Evolutionary conservation across 495 filamentous ascomycete genomes (phyloP), one percentile per base, ranked within the genome.

Genomic region (Hyphodiscus hymeniophilus): DNA sequence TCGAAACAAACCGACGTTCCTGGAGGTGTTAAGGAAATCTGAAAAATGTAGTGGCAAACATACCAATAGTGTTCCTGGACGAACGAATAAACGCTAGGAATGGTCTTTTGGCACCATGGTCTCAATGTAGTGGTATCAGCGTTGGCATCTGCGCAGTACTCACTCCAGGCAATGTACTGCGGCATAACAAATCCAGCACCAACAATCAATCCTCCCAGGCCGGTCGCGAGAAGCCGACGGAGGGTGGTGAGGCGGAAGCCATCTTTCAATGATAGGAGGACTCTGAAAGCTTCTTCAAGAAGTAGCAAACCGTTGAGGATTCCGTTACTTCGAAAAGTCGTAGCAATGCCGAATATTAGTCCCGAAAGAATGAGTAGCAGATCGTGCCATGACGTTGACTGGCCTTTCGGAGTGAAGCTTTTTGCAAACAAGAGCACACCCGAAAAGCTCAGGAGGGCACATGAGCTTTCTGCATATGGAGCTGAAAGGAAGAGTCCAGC

Each of bases 51-150:
- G 15, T 45, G 7, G 18, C 45, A 45, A 57, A 21, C 77, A 54
- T 76, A 94, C 92, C 94, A 98, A 62, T 98, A 95, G 44, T 85
- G 70, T 33, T 66, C 69, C 58, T 98, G 94, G 11, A 96, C 94
- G 70, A 82, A 98, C 17, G 78, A 68, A 64, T 94, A 98, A 33
- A 97, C 87, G 63, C 88, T 95, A 13, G 94, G 92, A 16, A 88
- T 20, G 6, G 62, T 50, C 16, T 66, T 69, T 21, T 64, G 63
- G 57, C 92, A 98, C 92, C 92, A 98, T 7, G 80, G 79, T 45
- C 85, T 71, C 20, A 51, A 47, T 7, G 56, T 52, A 21, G 59
- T 51, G 7, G 44, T 53, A 1, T 56, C 59, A 24, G 57, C 45
- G 11, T 48, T 38, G 21, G 38, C 54, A 36, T 57, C 58, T 11